A percentile compares a stretch with the other conserved stretches of the same genome.
phyloP scores from a whole-genome alignment of 1,284 basidiomycete species.

The Amylostereum chailletii region DNA sequence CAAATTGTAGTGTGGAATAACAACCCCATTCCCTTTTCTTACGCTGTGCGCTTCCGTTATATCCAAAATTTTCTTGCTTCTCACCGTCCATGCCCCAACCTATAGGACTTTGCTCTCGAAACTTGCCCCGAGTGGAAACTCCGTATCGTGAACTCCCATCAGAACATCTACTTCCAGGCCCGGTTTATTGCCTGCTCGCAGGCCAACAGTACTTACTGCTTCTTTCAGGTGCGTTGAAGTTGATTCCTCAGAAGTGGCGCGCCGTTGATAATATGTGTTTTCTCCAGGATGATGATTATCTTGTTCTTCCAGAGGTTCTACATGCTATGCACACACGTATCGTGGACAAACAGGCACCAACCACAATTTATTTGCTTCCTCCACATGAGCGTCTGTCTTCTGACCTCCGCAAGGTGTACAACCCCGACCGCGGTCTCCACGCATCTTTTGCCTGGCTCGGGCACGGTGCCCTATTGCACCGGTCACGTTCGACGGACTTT shows the following conservation, averaged over 20 bases:
- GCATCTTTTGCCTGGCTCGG: slow-evolving; percentile 63
- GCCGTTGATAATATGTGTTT: slow-evolving; percentile 1
- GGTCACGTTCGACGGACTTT: slow-evolving; percentile 36
- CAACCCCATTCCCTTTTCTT: slow-evolving; percentile 32
- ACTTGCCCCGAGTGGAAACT: slow-evolving; percentile 37
- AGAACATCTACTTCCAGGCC: slow-evolving; percentile 57
- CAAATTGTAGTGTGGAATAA: slow-evolving; percentile 61
- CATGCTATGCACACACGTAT: slow-evolving; percentile 36
- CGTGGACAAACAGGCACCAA: slow-evolving; percentile 13
- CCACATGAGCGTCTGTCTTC: slow-evolving; percentile 53
- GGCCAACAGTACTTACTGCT: slow-evolving; percentile 45
- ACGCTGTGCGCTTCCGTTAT: slow-evolving; percentile 26
- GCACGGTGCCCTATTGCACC: slow-evolving; percentile 47
- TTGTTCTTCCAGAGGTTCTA: slow-evolving; percentile 50
- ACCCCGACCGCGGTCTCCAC: slow-evolving; percentile 27
- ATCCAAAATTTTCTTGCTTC: slow-evolving; percentile 1
- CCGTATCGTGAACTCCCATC: slow-evolving; percentile 46
- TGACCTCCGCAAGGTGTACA: slow-evolving; percentile 27
- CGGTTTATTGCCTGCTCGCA: slow-evolving; percentile 53
- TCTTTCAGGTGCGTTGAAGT: slow-evolving; percentile 42
- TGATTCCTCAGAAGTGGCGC: slow-evolving; percentile 1
- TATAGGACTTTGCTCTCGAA: slow-evolving; percentile 37
- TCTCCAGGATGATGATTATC: slow-evolving; percentile 59
- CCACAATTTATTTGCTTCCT: slow-evolving; percentile 47
- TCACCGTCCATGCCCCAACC: slow-evolving; percentile 2